Evolutionary conservation across 441 rosid species (phyloP).

Genomic region (Bruguiera hainesii): DNA sequence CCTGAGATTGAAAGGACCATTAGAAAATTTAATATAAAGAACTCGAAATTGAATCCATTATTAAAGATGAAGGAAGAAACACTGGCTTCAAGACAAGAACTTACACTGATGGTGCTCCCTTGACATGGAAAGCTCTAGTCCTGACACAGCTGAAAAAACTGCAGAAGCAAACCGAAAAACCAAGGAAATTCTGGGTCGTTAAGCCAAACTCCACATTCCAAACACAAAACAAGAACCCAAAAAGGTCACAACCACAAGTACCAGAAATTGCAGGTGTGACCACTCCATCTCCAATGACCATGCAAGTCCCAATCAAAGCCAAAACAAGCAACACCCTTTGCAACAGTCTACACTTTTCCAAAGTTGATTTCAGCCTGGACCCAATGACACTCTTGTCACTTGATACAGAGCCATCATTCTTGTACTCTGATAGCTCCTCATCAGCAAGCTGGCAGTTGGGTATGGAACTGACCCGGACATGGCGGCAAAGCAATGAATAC

Average conservation of each 20-base stretch:
- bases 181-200: background rate
- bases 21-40: background rate
- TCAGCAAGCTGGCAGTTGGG: constrained; percentile 78
- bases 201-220: background rate
- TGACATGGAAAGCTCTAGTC: constrained; percentile 28
- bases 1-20: background rate
- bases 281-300: constrained; percentile 38
- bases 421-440: constrained; percentile 65
- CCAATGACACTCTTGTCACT: constrained; percentile 10
- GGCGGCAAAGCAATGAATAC: constrained; percentile 64
- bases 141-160: constrained; percentile 32
- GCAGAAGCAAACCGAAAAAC: constrained; percentile 11
- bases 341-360: constrained; percentile 26
- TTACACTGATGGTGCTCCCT: constrained; percentile 30
- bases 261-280: constrained; percentile 34
- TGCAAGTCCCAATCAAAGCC: constrained; percentile 36
- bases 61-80: too few relatives aligned
- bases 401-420: constrained; percentile 23
- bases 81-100: constrained; percentile 3
- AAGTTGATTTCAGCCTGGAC: constrained; percentile 26
- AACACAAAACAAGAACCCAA: background rate
- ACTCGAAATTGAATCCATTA: too few relatives aligned
- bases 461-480: constrained; percentile 56
- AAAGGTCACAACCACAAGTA: constrained; percentile 5
- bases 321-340: constrained; percentile 24